Conservation (phyloP, 192 early-diverging fungal species). For the Hyaloraphidium curvatum region DNA sequence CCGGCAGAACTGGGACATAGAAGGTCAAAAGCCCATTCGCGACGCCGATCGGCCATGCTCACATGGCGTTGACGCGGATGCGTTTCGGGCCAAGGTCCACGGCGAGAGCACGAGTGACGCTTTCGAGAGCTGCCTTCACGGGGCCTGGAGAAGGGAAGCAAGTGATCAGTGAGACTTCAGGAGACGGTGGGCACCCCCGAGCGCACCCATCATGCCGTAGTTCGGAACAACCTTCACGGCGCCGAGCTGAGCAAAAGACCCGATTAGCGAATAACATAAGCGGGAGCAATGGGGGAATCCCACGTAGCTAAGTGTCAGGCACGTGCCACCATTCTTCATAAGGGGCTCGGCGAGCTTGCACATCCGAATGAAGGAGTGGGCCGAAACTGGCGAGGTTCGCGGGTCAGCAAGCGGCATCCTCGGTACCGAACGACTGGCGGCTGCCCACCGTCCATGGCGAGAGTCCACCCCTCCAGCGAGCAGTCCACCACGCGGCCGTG, state of each 20-base stretch:
- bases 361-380: neutral
- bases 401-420: too few species aligned
- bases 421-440: too few species aligned
- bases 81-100: neutral
- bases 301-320: neutral
- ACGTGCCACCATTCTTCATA: neutral
- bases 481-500: neutral
- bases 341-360: neutral
- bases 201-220: conserved; percentile 1
- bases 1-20: too few species aligned
- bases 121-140: neutral
- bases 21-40: too few species aligned
- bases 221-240: neutral
- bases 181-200: too few species aligned
- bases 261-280: neutral
- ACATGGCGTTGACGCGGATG: conserved; percentile 1
- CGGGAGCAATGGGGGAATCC: neutral
- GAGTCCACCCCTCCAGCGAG: neutral
- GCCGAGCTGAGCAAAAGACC: neutral
- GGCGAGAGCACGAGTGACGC: neutral
- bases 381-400: too few species aligned
- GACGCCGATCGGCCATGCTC: too few species aligned
- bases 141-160: too few species aligned
- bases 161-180: too few species aligned
- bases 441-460: neutral